These are phyloP conservation scores for Fragaria ananassa DNA, from an alignment of 306 rosid species.

Conservation along the genomic window DNA sequence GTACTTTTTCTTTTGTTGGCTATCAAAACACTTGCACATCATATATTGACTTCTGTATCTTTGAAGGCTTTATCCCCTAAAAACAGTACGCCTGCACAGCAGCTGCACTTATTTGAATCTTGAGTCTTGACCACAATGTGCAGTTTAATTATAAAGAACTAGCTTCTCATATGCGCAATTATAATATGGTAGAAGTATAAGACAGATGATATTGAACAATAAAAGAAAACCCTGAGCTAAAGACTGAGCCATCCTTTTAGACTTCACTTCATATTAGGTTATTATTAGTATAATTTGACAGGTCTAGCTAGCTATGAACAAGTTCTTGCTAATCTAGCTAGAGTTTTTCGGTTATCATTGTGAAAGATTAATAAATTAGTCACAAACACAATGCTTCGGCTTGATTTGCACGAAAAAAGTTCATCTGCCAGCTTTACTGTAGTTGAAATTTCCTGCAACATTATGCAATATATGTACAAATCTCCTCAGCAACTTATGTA, in stretches of 20 bases:
- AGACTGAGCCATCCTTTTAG: not conserved
- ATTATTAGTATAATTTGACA: not conserved
- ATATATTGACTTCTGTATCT: not conserved
- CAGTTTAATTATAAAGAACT: not conserved
- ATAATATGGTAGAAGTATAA: not conserved
- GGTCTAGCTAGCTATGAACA: not conserved
- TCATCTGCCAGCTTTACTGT: not conserved
- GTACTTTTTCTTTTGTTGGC: too few species aligned
- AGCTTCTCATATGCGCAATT: not conserved
- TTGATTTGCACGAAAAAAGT: not conserved
- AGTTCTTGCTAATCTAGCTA: not conserved
- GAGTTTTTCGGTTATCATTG: not conserved
- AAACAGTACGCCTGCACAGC: not conserved
- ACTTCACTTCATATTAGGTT: not conserved
- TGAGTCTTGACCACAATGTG: not conserved
- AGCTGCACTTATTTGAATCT: not conserved
- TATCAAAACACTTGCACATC: not conserved
- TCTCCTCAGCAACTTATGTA: not conserved
- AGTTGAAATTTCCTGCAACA: not conserved
- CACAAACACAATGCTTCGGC: conserved; percentile 3
- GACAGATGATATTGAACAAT: not conserved
- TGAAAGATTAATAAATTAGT: not conserved
- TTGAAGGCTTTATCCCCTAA: not conserved
- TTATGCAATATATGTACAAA: not conserved
- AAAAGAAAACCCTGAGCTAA: not conserved